phyloP scores from a whole-genome alignment of 2,329 filamentous ascomycete genomes.

The Fusarium sp. region DNA sequence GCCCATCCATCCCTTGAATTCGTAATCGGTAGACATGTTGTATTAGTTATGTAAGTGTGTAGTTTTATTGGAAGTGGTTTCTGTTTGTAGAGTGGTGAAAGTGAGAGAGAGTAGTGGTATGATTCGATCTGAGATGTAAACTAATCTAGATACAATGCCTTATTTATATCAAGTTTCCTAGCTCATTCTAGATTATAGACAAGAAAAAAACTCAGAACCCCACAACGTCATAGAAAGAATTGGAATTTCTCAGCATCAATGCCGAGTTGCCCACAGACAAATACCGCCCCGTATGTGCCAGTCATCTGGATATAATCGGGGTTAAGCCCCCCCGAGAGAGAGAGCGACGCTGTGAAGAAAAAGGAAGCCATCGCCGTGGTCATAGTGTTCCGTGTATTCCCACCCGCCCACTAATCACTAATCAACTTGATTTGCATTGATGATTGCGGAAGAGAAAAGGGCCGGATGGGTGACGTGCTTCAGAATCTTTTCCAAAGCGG shows the following conservation, averaged over 20 bases:
- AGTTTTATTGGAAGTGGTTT: background rate
- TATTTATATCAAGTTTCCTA: slow-evolving; percentile 11
- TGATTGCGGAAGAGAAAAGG: background rate
- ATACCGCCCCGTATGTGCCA: background rate
- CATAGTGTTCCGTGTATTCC: background rate
- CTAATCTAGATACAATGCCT: background rate
- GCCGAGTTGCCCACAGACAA: background rate
- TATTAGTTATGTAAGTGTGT: background rate
- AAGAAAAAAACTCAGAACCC: slow-evolving; percentile 13
- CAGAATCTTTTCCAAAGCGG: slow-evolving; percentile 8
- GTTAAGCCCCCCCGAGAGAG: slow-evolving; percentile 5
- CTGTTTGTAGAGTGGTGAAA: background rate
- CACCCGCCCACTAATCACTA: slow-evolving; percentile 18
- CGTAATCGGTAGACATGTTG: slow-evolving; percentile 56
- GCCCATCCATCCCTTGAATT: slow-evolving; percentile 67
- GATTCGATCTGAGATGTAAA: background rate
- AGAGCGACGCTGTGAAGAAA: slow-evolving; percentile 2
- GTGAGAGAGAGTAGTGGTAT: background rate
- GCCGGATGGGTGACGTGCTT: slow-evolving; percentile 22
- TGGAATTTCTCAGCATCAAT: slow-evolving; percentile 35
- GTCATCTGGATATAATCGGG: slow-evolving; percentile 29
- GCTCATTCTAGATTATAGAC: slow-evolving; percentile 4
- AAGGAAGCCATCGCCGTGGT: slow-evolving; percentile 37
- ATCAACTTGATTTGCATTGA: slow-evolving; percentile 1
- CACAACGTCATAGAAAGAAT: slow-evolving; percentile 37